Evolutionary conservation across 2,329 filamentous ascomycete species (phyloP).

Genomic region (Penicillium corylophilum): DNA sequence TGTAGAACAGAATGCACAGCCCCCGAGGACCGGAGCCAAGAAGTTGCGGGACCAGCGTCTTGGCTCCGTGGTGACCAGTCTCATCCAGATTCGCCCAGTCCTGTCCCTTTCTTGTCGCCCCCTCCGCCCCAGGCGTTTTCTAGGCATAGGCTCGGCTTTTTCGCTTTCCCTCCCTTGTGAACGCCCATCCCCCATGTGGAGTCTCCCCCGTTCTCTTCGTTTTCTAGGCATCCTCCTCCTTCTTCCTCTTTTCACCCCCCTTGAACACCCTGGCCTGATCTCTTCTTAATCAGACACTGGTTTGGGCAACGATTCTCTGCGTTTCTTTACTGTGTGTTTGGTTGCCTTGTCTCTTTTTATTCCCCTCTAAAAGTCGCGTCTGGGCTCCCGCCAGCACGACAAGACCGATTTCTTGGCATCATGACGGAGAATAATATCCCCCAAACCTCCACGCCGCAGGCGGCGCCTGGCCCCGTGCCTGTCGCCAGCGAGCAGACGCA

Average conservation of each 20-base stretch:
- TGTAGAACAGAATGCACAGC: too few species aligned
- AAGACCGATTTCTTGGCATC: conserved; percentile 40
- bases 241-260: background rate
- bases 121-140: conserved; percentile 35
- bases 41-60: conserved; percentile 22
- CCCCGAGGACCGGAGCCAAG: too few species aligned
- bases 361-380: conserved; percentile 12
- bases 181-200: background rate
- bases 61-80: conserved; percentile 37
- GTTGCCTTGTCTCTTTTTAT: conserved; percentile 5
- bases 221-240: conserved; percentile 1
- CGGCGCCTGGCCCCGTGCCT: conserved; percentile 25
- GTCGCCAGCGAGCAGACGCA: conserved; percentile 25
- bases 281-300: background rate
- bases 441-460: conserved; percentile 26
- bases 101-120: conserved; percentile 26
- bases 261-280: background rate
- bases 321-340: background rate
- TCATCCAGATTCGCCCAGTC: conserved; percentile 34
- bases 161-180: conserved; percentile 4
- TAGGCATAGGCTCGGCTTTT: conserved; percentile 37
- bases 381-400: conserved; percentile 32
- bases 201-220: conserved; percentile 1
- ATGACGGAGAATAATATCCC: conserved; percentile 40
- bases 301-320: background rate